phyloP scores from a whole-genome alignment of 352 stramenopile species.

The Pythium rhizo-oryzae region DNA sequence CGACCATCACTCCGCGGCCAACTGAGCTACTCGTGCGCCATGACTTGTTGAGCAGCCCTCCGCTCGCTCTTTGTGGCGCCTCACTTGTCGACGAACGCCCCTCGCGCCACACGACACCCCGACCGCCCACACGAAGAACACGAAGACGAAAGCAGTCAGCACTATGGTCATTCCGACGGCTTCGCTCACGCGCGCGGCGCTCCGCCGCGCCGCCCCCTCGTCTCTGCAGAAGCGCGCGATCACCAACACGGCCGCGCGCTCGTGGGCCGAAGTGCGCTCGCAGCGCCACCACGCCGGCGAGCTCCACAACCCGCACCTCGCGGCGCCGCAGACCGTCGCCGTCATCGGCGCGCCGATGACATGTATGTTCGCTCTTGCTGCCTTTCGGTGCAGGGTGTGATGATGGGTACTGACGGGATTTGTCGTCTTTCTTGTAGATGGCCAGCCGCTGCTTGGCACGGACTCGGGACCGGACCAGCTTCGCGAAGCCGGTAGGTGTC shows the following conservation, averaged over 20 bases:
- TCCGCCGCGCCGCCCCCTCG: constrained; percentile 1
- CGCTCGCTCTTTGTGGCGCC: neutral
- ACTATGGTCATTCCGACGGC: constrained; percentile 7
- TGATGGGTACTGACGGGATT: neutral
- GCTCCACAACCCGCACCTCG: constrained; percentile 55
- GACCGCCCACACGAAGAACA: neutral
- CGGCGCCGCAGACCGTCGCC: constrained; percentile 66
- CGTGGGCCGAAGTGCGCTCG: constrained; percentile 65
- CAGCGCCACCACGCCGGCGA: constrained; percentile 56
- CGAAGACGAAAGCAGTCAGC: neutral
- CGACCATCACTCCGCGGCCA: constrained; percentile 17
- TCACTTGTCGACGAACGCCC: constrained; percentile 22
- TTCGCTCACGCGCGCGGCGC: constrained; percentile 6
- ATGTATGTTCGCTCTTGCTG: constrained; percentile 52
- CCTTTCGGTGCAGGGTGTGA: no score
- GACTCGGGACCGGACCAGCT: constrained; percentile 77
- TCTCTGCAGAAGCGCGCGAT: constrained; percentile 46
- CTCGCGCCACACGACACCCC: neutral
- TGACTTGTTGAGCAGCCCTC: neutral
- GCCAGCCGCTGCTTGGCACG: constrained; percentile 79
- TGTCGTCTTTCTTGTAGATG: constrained; percentile 49
- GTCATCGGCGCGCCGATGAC: constrained; percentile 90
- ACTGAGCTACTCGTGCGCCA: constrained; percentile 7
- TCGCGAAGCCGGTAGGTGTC: constrained; percentile 53
- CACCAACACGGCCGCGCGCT: constrained; percentile 44